Conservation (phyloP, 148 eudicot genomes). For the Cornus florida region DNA sequence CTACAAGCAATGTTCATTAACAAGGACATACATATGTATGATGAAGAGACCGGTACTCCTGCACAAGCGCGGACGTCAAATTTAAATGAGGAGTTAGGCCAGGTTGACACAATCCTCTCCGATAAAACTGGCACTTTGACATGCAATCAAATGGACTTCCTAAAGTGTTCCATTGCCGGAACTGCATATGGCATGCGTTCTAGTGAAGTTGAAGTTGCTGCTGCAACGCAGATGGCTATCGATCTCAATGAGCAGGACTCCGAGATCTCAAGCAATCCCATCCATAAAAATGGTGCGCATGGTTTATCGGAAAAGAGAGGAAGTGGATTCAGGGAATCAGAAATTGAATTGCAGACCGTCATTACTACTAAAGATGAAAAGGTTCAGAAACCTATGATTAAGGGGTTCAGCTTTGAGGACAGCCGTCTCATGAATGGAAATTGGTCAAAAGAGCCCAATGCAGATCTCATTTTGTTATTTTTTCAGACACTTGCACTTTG, state of each 20-base stretch:
- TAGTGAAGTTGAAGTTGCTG: slow-evolving; percentile 95
- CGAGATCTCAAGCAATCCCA: slow-evolving; percentile 14
- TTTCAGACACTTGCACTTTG: slow-evolving; percentile 84
- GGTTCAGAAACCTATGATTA: slow-evolving; percentile 44
- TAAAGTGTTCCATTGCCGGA: slow-evolving; percentile 92
- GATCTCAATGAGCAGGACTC: slow-evolving; percentile 53
- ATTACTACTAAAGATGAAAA: slow-evolving; percentile 57
- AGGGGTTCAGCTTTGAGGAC: slow-evolving; percentile 91
- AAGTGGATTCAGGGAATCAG: slow-evolving; percentile 31
- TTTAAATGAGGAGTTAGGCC: slow-evolving; percentile 92
- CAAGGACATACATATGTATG: slow-evolving; percentile 76
- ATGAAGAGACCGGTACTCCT: slow-evolving; percentile 83
- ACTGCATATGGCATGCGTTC: slow-evolving; percentile 65
- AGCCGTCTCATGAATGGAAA: slow-evolving; percentile 64
- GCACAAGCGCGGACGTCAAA: slow-evolving; percentile 94
- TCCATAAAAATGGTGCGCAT: neutral
- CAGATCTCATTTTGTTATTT: slow-evolving; percentile 56
- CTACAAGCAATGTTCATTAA: slow-evolving; percentile 89
- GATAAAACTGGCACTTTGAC: slow-evolving; percentile 99
- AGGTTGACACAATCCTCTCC: slow-evolving; percentile 94
- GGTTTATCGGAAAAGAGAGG: slow-evolving; percentile 5
- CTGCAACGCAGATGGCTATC: slow-evolving; percentile 79
- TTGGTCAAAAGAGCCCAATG: slow-evolving; percentile 69
- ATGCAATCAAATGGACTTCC: slow-evolving; percentile 94
- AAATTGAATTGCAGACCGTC: slow-evolving; percentile 72